Percentiles rank a stretch among this genome's conserved stretches.
Conservation (phyloP, 371 early-diverging fungal genomes). For the Mucor sp. region DNA sequence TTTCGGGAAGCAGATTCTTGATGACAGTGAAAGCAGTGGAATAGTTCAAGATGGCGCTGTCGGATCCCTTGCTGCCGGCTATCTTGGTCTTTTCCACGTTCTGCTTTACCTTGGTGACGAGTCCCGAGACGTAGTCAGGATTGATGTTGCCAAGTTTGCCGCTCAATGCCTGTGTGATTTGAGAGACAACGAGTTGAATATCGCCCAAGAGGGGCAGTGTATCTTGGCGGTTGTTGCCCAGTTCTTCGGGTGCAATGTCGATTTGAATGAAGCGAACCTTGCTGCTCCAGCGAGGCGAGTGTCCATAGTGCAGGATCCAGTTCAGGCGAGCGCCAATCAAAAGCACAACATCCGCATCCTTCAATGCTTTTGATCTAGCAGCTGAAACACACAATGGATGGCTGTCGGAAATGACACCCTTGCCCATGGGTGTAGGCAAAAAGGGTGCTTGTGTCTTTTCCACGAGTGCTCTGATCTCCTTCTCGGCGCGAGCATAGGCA, state of each 20-base stretch:
- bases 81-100: constrained; percentile 47
- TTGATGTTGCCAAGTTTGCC: constrained; percentile 8
- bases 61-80: constrained; percentile 34
- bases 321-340: constrained; percentile 77
- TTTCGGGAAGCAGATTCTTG: constrained; percentile 46
- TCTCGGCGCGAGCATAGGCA: constrained; percentile 70
- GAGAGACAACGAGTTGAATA: constrained; percentile 51
- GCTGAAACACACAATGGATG: constrained; percentile 70
- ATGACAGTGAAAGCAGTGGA: constrained; percentile 70
- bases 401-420: constrained; percentile 70
- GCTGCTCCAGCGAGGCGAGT: constrained; percentile 56
- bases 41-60: constrained; percentile 63
- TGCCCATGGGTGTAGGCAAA: constrained; percentile 84
- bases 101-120: constrained; percentile 41
- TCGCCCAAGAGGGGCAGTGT: constrained; percentile 69
- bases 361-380: constrained; percentile 72
- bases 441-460: constrained; percentile 67
- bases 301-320: constrained; percentile 84
- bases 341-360: constrained; percentile 72
- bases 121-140: constrained; percentile 25
- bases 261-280: constrained; percentile 71
- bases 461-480: constrained; percentile 57
- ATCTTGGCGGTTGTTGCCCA: constrained; percentile 53
- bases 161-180: constrained; percentile 39
- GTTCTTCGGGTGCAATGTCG: constrained; percentile 72